Conservation (phyloP, 257 asterid genomes). For the Nicotiana attenuata region DNA sequence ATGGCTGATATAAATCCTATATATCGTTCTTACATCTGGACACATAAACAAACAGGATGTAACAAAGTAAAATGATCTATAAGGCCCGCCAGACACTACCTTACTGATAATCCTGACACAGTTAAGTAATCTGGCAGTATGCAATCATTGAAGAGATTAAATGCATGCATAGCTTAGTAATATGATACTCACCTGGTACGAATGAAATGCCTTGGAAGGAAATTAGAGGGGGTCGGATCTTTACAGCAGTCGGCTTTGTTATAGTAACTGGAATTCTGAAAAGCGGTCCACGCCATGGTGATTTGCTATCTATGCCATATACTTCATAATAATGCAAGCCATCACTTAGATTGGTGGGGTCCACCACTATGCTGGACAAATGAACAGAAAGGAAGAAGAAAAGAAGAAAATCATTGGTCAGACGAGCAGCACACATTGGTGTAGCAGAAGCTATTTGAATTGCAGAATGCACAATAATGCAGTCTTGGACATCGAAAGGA, state of each 20-base stretch:
- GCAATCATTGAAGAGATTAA: no score
- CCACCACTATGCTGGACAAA: conserved; percentile 77
- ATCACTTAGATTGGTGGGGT: conserved; percentile 67
- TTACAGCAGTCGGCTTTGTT: conserved; percentile 71
- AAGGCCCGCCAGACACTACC: background rate
- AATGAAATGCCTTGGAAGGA: conserved; percentile 66
- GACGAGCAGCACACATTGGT: no score
- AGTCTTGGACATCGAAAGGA: no score
- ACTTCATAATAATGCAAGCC: conserved; percentile 97
- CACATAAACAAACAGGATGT: background rate
- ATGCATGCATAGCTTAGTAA: background rate
- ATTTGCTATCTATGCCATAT: conserved; percentile 71
- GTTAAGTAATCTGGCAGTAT: no score
- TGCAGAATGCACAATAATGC: no score
- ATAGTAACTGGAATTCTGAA: conserved; percentile 90
- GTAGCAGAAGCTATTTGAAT: no score
- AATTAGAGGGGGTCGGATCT: conserved; percentile 61
- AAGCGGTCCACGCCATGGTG: conserved; percentile 98
- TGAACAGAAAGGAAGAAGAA: conserved; percentile 13
- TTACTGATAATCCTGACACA: background rate
- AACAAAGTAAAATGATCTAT: background rate
- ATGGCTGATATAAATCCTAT: no score
- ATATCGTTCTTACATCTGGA: no score
- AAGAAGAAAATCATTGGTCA: no score
- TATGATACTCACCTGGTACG: conserved; percentile 57